A percentile compares a stretch with the other conserved stretches of the same genome.
These are phyloP conservation scores for Salix koriyanagi DNA, from an alignment of 345 rosid genomes.

Conservation along the genomic window DNA sequence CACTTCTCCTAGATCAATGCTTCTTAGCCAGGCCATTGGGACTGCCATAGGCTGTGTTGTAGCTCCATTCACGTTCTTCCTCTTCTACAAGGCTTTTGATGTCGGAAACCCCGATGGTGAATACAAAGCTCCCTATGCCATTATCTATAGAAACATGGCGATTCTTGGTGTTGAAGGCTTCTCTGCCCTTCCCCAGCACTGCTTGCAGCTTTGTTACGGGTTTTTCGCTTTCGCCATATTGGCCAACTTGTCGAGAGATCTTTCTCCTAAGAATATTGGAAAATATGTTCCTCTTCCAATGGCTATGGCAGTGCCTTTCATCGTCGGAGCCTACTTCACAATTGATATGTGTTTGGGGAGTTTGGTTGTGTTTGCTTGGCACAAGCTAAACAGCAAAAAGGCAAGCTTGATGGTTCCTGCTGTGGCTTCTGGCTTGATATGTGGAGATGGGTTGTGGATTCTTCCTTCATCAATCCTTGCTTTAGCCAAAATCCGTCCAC, in stretches of 20 bases:
- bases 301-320: constrained; percentile 97
- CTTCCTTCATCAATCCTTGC: constrained; percentile 80
- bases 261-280: constrained; percentile 40
- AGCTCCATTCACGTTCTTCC: constrained; percentile 79
- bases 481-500: constrained; percentile 62
- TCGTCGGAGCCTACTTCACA: constrained; percentile 82
- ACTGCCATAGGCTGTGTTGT: constrained; percentile 80
- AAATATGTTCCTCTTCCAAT: constrained; percentile 88
- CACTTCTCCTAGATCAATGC: constrained; percentile 90
- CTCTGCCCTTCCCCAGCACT: constrained; percentile 82
- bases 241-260: constrained; percentile 61
- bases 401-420: constrained; percentile 77
- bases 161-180: constrained; percentile 89
- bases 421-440: constrained; percentile 85
- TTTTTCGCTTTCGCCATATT: constrained; percentile 72
- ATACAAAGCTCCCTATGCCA: constrained; percentile 92
- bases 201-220: constrained; percentile 79
- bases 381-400: constrained; percentile 24
- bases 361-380: constrained; percentile 25
- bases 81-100: constrained; percentile 86
- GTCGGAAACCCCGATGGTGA: constrained; percentile 88
- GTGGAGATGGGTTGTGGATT: constrained; percentile 95
- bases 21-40: constrained; percentile 79
- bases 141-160: constrained; percentile 88
- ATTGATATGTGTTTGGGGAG: constrained; percentile 53